Evolutionary conservation across 2,329 filamentous ascomycete species (phyloP), one percentile per base, ranked within the genome.

Genomic region (Pseudonectria foliicola): DNA sequence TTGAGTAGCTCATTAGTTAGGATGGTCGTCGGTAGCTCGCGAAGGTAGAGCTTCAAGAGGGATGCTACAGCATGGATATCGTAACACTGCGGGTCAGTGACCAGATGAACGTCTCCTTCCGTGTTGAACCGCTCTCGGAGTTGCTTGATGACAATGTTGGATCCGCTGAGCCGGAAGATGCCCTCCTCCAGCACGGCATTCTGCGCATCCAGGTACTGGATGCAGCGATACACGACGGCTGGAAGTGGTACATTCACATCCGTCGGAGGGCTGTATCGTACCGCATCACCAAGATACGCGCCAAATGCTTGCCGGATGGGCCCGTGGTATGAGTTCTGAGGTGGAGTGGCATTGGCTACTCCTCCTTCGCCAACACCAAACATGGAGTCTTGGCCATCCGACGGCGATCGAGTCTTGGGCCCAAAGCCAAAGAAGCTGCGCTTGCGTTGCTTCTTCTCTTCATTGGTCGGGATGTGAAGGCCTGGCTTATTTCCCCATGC

Each of bases 41-140:
- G 82, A 29, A 98, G 70, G 58, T 96, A 98, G 31, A 93, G 71
- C 64, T 98, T 98, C 52, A 98, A 73, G 31, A 98, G 70, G 24
- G 89, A 95, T 7, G 92, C 92, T 10, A 98, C 84, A 1, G 92
- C 92, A 58, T 98, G 90, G 16, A 98, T 89, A 58, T 98, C 92
- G 56, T 95, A 87, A 57, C 90, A 93, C 39, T 85, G 80, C 32
- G 83, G 82, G 39, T 90, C 89, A 3, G 73, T 76, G 16, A 95
- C 60, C 33, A 98, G 70, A 56, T 95, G 87, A 45, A 98, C 75
- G 55, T 98, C 92, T 29, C 89, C 83, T 65, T 98, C 89, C 4
- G 64, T 79, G 60, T 98, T 95, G 67, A 98, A 98, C 3, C 89
- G 81, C 57, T 96, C 90, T 42, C 85, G 84, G 28, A 98, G 73